phyloP scores from a whole-genome alignment of 768 basidiomycete species.

The Trametes maxima region DNA sequence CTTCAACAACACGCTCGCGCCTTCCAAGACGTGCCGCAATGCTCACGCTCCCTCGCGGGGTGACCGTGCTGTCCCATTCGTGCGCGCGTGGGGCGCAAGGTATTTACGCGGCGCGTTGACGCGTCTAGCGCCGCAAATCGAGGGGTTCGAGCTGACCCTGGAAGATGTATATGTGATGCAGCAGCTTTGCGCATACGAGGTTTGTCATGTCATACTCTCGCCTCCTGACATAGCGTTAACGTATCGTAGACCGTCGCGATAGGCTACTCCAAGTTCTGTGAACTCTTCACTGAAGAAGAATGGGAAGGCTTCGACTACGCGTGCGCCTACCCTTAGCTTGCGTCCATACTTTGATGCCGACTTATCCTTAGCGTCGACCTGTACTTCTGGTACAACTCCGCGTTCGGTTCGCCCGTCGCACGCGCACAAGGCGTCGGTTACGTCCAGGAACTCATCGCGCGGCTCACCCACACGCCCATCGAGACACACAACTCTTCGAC shows the following conservation, averaged over 20 bases:
- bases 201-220: slow-evolving; percentile 31
- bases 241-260: slow-evolving; percentile 76
- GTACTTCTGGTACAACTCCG: slow-evolving; percentile 65
- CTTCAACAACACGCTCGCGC: slow-evolving; percentile 74
- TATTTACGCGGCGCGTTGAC: slow-evolving; percentile 70
- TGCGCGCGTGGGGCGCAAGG: slow-evolving; percentile 63
- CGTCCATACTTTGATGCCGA: neutral
- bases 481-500: slow-evolving; percentile 76
- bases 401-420: slow-evolving; percentile 81
- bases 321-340: slow-evolving; percentile 39
- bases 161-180: slow-evolving; percentile 80
- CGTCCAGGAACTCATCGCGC: slow-evolving; percentile 79
- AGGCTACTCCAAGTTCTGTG: slow-evolving; percentile 92
- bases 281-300: slow-evolving; percentile 86
- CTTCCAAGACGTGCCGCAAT: slow-evolving; percentile 83
- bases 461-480: slow-evolving; percentile 78
- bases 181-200: slow-evolving; percentile 86
- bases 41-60: slow-evolving; percentile 47
- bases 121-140: slow-evolving; percentile 59
- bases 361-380: slow-evolving; percentile 55
- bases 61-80: slow-evolving; percentile 59
- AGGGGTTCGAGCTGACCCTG: slow-evolving; percentile 62
- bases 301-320: slow-evolving; percentile 94
- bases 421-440: slow-evolving; percentile 80
- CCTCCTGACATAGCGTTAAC: too few relatives aligned